These are phyloP conservation scores for Carex myosuroides DNA, from an alignment of 176 grass and related monocot species.

Conservation along the genomic window DNA sequence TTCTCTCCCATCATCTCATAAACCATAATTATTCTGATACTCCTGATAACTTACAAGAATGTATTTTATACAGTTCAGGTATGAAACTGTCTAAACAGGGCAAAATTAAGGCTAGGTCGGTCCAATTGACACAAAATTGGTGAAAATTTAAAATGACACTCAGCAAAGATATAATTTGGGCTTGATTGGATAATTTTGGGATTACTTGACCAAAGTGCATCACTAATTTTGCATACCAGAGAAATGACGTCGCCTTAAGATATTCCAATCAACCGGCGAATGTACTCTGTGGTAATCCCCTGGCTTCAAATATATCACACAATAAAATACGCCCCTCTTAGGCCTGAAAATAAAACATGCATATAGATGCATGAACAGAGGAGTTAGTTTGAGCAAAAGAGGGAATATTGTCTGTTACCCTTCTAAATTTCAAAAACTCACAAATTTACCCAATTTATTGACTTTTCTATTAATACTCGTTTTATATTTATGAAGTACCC, in stretches of 20 bases:
- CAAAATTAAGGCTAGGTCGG: neutral
- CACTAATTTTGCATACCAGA: conserved; percentile 39
- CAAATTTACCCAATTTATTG: too few species aligned
- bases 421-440: too few species aligned
- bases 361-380: neutral
- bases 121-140: conserved; percentile 1
- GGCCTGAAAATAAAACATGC: conserved; percentile 33
- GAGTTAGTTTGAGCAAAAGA: neutral
- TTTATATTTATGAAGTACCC: too few species aligned
- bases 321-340: conserved; percentile 75
- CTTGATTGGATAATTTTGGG: neutral
- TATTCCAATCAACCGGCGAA: conserved; percentile 64
- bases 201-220: neutral
- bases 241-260: conserved; percentile 69
- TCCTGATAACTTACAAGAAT: neutral
- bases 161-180: neutral
- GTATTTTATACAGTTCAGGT: neutral
- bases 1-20: neutral
- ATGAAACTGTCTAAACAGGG: neutral
- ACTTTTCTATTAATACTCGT: too few species aligned
- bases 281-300: conserved; percentile 79
- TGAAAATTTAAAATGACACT: neutral
- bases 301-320: conserved; percentile 85
- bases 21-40: neutral
- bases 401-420: too few species aligned